Conservation (phyloP, 1,284 basidiomycete species). For the Trichosporon inkin region DNA sequence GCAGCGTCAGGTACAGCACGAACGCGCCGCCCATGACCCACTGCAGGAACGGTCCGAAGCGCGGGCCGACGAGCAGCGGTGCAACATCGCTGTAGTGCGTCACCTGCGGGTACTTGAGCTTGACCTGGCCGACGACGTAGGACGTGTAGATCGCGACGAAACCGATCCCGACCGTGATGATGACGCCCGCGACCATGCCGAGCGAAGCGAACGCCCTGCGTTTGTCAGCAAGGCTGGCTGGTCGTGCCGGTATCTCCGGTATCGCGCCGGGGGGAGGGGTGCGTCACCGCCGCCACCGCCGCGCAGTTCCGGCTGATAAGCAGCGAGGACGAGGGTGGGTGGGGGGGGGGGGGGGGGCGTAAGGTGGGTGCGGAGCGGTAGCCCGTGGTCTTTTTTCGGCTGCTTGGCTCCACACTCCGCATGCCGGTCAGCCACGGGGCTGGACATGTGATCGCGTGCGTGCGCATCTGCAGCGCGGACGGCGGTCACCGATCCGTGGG, state of each 20-base stretch:
- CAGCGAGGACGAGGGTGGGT: no score
- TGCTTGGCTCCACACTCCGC: background rate
- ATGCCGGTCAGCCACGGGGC: background rate
- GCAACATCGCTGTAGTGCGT: conserved; percentile 19
- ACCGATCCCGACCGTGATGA: conserved; percentile 18
- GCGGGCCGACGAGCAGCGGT: conserved; percentile 10
- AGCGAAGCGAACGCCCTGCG: conserved; percentile 19
- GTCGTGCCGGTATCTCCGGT: no score
- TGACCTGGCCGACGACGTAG: conserved; percentile 20
- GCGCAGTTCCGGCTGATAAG: no score
- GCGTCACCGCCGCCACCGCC: no score
- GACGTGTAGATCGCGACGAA: conserved; percentile 19
- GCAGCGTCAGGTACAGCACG: conserved; percentile 16
- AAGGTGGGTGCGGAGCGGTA: background rate
- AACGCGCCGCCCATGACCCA: conserved; percentile 12
- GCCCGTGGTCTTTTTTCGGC: background rate
- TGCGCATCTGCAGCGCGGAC: background rate
- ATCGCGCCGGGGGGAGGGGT: no score
- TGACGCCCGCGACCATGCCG: conserved; percentile 19
- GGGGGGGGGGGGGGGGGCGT: background rate
- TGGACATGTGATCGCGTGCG: conserved; percentile 1
- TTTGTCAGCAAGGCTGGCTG: background rate
- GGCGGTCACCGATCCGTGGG: background rate
- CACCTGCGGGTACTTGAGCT: conserved; percentile 23
- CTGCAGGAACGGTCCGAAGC: conserved; percentile 3